Base-by-base conservation (phyloP, 345 rosid genomes). In the Moringa oleifera region DNA sequence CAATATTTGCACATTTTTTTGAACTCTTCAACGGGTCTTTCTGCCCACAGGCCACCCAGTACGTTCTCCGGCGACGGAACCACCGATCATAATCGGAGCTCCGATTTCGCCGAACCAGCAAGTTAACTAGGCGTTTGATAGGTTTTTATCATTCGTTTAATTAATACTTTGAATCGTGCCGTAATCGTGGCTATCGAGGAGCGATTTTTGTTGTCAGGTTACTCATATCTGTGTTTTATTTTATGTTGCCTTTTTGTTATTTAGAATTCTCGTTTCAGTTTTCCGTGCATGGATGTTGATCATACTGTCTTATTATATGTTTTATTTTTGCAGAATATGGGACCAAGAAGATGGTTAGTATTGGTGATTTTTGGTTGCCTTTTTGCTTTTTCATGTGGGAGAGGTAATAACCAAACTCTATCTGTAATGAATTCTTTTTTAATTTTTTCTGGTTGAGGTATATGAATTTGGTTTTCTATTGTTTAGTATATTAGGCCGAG, bases 291-390 rank as follows among this genome's bases (percentile, higher is more conserved):
- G 21, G n/a, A 7, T 18, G 1, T 0, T 37, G 49, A 2, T 56
- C 23, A 3, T 37, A 18, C n/a, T 31, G 45, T 20, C 13, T 56
- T 50, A 31, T 57, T 20, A 17, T 21, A 51, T 15, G 3, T 36
- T 46, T 17, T 45, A 19, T 8, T 3, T 41, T 62, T 50, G 71
- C 81, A 82, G 86, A 66, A 49, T 0, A 87, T 87, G 94, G 77
- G 62, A 49, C 73, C 23, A 54, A 80, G 53, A 53, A 57, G 74
- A 65, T 71, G 59, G 76, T 51, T 82, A n/a, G 53, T 76, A 10
- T 28, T 76, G 60, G 71, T 68, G 55, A 55, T 77, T 53, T 61
- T 72, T 55, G 63, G 61, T 45, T 73, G 55, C 63, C 65, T 82
- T 23, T 37, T 74, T 59, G 69, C 55, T 23, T 71, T 59, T 53